Evolutionary conservation across 805 yeast species (phyloP), one percentile per base, ranked within the genome.

Genomic region (Maudiozyma saulgeensis): DNA sequence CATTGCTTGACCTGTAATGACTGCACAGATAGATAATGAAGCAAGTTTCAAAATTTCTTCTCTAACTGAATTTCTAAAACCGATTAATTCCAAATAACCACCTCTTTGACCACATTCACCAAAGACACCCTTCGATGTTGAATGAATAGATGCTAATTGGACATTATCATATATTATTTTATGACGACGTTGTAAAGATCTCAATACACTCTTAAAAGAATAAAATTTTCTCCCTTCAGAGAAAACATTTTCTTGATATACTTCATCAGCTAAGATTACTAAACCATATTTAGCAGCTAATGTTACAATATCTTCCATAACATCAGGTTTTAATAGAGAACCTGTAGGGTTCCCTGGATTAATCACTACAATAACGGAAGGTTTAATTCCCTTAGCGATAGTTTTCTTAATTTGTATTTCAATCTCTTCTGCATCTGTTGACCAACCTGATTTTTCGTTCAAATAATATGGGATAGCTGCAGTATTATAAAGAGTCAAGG

Each of bases 81-180:
- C 96, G 8, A 84, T 76, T 5, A 90, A 69, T 68, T 93, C 99
- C 93, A 93, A 86, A 73, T 91, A 93, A 6, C 99, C 99, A 59
- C 98, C 99, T 71, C 99, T 83, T 73, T 93, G 99, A 51, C 99
- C 99, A 76, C 99, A 93, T 70, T 93, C 99, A 51, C 99, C 99
- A 56, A 86, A 78, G 57, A 88, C 87, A 63, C 99, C 99, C 70
- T 93, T 93, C 15, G 98, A 91, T 38, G 95, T 89, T n/a, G 97
- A 89, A 68, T 93, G 98, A 56, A 93, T 70, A 1, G 98, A 90
- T 1, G 95, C 97, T 50, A 93, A 75, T 64, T 87, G 95, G 41
- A 93, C 91, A 52, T 80, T 73, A 43, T 76, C 76, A 67, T 80
- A 91, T 25, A 66, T 58, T 9, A 80, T 80, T 15, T 73, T 72